These are phyloP conservation scores for Caryocar brasiliense DNA, from an alignment of 441 rosid species.

Conservation along the genomic window DNA sequence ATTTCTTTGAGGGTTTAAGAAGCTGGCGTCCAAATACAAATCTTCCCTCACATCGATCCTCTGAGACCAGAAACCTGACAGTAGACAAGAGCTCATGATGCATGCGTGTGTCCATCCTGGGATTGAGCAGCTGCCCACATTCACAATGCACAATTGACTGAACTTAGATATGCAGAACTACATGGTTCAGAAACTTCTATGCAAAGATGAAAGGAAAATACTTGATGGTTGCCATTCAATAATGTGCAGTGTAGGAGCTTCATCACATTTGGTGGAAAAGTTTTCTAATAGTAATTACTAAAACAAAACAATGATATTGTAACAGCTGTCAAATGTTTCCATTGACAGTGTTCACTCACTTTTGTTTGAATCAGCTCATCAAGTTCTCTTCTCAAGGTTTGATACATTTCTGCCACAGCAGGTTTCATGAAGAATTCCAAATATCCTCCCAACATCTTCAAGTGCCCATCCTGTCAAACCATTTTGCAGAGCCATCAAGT, in stretches of 20 bases:
- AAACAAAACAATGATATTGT: too few species aligned
- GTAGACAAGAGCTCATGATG: conserved; percentile 61
- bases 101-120: conserved; percentile 45
- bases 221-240: too few species aligned
- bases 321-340: too few species aligned
- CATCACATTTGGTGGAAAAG: too few species aligned
- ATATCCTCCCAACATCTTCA: conserved; percentile 93
- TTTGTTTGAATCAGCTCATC: conserved; percentile 71
- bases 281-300: too few species aligned
- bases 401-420: conserved; percentile 53
- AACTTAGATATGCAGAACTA: too few species aligned
- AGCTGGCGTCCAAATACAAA: conserved; percentile 69
- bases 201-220: too few species aligned
- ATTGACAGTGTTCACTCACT: conserved; percentile 35
- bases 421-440: conserved; percentile 84
- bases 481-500: not conserved
- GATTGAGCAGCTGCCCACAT: conserved; percentile 59
- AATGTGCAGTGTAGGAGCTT: not conserved
- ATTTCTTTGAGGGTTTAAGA: conserved; percentile 22
- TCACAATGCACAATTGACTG: conserved; percentile 7
- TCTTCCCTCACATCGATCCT: conserved; percentile 60
- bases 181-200: too few species aligned
- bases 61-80: conserved; percentile 44
- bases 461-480: conserved; percentile 63
- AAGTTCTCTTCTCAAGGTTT: conserved; percentile 61